phyloP scores from a whole-genome alignment of 345 rosid genomes.

The Pistacia vera region DNA sequence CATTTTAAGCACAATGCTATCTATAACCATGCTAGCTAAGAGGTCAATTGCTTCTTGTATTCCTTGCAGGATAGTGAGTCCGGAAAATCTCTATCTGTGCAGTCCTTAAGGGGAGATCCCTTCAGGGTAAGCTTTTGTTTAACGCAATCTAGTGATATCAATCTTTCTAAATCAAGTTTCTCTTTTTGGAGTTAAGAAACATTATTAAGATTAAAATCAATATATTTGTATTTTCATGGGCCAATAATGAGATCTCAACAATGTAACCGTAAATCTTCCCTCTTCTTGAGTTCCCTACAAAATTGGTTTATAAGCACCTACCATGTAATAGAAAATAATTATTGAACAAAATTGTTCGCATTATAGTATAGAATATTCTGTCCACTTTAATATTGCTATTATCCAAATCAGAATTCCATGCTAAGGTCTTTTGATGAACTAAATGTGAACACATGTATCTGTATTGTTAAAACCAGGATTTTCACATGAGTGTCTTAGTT shows the following conservation, averaged over 20 bases:
- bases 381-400: background rate
- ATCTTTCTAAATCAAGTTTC: no score
- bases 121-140: slow-evolving; percentile 43
- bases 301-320: background rate
- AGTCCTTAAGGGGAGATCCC: slow-evolving; percentile 63
- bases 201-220: background rate
- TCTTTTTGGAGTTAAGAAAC: background rate
- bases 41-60: slow-evolving; percentile 4
- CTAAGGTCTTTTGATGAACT: background rate
- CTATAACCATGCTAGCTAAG: background rate
- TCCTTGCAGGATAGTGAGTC: slow-evolving; percentile 33
- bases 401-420: background rate
- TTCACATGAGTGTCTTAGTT: slow-evolving; percentile 52
- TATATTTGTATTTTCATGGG: background rate
- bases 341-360: background rate
- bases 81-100: slow-evolving; percentile 47
- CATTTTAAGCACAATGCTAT: slow-evolving; percentile 10
- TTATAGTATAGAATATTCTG: background rate
- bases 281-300: background rate
- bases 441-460: background rate
- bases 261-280: background rate
- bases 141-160: background rate
- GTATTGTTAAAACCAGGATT: slow-evolving; percentile 37
- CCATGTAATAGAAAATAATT: background rate
- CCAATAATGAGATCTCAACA: background rate